Evolutionary conservation across 345 rosid genomes (phyloP), one percentile per base, ranked within the genome.

Genomic region (Camelina hispida): DNA sequence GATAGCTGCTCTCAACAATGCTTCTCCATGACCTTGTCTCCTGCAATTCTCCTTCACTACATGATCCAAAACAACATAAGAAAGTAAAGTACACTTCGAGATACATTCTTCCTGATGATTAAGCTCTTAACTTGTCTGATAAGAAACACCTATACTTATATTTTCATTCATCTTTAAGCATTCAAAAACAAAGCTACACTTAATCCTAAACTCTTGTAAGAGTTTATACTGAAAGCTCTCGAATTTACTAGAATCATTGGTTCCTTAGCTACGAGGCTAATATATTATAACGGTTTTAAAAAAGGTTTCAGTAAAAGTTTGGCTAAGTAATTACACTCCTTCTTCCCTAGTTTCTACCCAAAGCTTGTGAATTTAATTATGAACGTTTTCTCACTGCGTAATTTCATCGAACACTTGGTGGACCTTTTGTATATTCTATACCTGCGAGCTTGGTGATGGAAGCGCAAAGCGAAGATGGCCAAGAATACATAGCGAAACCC

Each of bases 361-460:
- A 66, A 66, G 7, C 16, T 43, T 43, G 0, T 0, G 1, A 3
- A 44, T 44, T 43, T 48, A 2, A 34, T 15, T 2, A 2, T 7
- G 20, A 37, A 4, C 54, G 0, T 10, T 30, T 16, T 30, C 11
- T 65, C 59, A 57, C 1, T 17, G 70, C 20, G 85, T 48, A 76
- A 80, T 83, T 87, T 81, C 72, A 17, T 86, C 91, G 58, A 87
- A 87, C 86, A 84, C 43, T 66, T 81, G 62, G 59, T 25, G 43
- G 78, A 48, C 69, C 28, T 54, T 0, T 12, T 28, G 30, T 28
- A 0, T 28, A 28, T 25, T 10, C 0, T 62, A 58, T 65, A 89
- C 97, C 98, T 87, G 97, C 96, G 75, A 94, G 90, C 72, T 94
- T 86, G 18, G 90, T 84, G 66, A 91, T 85, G 12, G 93, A 89